phyloP scores from a whole-genome alignment of 345 rosid species.

The Acer negundo region DNA sequence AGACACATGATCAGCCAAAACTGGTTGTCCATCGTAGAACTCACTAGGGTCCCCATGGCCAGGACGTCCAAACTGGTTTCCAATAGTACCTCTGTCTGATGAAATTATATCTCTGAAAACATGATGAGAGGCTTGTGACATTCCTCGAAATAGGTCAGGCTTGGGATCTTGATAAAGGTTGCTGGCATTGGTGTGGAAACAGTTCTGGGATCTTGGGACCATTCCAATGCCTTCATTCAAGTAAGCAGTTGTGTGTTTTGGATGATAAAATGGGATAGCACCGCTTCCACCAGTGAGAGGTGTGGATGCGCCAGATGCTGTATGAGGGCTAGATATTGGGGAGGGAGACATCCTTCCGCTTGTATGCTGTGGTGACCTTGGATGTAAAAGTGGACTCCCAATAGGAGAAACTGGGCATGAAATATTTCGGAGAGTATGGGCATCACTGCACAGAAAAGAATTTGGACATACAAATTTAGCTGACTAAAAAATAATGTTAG shows the following conservation, averaged over 20 bases:
- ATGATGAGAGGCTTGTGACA: slow-evolving; percentile 51
- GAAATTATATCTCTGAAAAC: slow-evolving; percentile 51
- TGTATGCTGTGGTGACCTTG: slow-evolving; percentile 54
- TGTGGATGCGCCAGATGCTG: slow-evolving; percentile 66
- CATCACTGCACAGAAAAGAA: slow-evolving; percentile 40
- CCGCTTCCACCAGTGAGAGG: slow-evolving; percentile 60
- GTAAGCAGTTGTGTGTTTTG: slow-evolving; percentile 46
- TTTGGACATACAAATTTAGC: slow-evolving; percentile 7
- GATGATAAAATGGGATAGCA: slow-evolving; percentile 61
- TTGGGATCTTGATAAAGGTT: slow-evolving; percentile 49
- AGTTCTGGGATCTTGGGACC: slow-evolving; percentile 42
- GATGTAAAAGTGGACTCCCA: slow-evolving; percentile 60
- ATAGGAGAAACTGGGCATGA: slow-evolving; percentile 67
- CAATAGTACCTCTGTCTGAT: slow-evolving; percentile 39
- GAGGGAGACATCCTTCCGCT: slow-evolving; percentile 69
- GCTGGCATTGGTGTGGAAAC: slow-evolving; percentile 38
- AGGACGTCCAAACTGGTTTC: slow-evolving; percentile 40
- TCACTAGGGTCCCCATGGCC: slow-evolving; percentile 31
- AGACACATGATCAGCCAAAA: slow-evolving; percentile 63
- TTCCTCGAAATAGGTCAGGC: slow-evolving; percentile 52
- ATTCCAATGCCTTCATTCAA: slow-evolving; percentile 54
- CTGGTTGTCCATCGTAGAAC: slow-evolving; percentile 47
- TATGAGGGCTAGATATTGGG: slow-evolving; percentile 64
- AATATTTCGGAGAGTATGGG: slow-evolving; percentile 48
- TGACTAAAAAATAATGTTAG: neutral